Conservation (phyloP, 2,329 filamentous ascomycete genomes). For the Colletotrichum lentis region DNA sequence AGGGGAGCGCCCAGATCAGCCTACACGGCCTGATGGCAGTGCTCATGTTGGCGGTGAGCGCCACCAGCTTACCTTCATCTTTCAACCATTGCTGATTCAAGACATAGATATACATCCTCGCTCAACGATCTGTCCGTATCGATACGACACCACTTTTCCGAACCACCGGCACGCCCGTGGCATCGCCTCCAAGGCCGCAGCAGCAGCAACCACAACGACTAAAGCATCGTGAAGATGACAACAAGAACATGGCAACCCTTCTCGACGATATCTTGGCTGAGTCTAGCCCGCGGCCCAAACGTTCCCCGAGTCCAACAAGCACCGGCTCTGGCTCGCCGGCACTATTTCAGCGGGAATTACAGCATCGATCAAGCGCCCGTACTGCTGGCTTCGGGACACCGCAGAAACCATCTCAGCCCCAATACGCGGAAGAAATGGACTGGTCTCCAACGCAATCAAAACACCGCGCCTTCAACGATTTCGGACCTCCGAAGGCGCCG, state of each 20-base stretch:
- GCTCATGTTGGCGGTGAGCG: conserved; percentile 63
- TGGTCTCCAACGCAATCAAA: conserved; percentile 71
- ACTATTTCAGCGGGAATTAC: conserved; percentile 27
- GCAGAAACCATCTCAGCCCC: conserved; percentile 39
- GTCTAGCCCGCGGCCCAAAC: conserved; percentile 34
- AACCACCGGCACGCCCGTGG: conserved; percentile 40
- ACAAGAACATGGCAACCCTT: conserved; percentile 56
- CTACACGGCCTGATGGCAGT: conserved; percentile 64
- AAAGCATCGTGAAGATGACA: conserved; percentile 43
- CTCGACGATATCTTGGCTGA: conserved; percentile 55
- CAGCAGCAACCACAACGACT: conserved; percentile 22
- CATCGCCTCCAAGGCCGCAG: conserved; percentile 39
- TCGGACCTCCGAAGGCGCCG: conserved; percentile 50
- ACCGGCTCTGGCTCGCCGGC: conserved; percentile 39
- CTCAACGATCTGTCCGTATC: conserved; percentile 58
- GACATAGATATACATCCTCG: conserved; percentile 56
- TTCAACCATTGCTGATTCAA: conserved; percentile 39
- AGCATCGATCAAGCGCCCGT: conserved; percentile 34
- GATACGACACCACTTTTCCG: conserved; percentile 66
- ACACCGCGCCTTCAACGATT: conserved; percentile 63
- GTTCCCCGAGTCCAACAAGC: conserved; percentile 29
- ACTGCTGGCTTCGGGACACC: conserved; percentile 37
- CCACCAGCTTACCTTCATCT: background rate
- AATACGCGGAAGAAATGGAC: conserved; percentile 72
- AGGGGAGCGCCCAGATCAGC: conserved; percentile 54